A percentile compares a stretch with the other conserved stretches of the same genome.
Conservation (phyloP, 495 filamentous ascomycete genomes). For the Jackrogersella minutella region DNA sequence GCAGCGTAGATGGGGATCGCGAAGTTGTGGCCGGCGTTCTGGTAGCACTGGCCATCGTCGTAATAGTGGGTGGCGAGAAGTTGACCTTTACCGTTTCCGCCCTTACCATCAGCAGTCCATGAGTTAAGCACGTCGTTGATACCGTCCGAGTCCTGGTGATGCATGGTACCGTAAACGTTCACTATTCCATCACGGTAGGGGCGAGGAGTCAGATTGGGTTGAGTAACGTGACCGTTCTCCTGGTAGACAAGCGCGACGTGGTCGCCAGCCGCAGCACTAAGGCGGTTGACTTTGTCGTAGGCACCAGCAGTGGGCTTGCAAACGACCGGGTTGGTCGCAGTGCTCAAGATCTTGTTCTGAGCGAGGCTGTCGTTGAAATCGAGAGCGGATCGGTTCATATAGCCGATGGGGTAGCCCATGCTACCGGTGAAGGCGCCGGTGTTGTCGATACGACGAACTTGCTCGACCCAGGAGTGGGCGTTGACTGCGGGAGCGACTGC, state of each 20-base stretch:
- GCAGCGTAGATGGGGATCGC: conserved; percentile 55
- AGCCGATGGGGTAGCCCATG: conserved; percentile 72
- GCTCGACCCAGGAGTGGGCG: conserved; percentile 84
- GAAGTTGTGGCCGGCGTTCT: conserved; percentile 60
- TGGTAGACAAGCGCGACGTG: conserved; percentile 76
- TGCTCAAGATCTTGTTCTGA: conserved; percentile 53
- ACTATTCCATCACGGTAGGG: conserved; percentile 76
- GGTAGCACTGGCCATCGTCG: conserved; percentile 87
- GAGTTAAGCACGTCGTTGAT: conserved; percentile 71
- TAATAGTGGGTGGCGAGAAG: conserved; percentile 77
- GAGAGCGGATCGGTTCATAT: conserved; percentile 58
- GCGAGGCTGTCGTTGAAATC: conserved; percentile 57
- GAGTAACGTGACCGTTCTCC: conserved; percentile 89
- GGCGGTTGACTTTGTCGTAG: conserved; percentile 63
- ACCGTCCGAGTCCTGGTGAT: conserved; percentile 63
- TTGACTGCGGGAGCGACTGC: conserved; percentile 46
- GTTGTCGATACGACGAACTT: conserved; percentile 70
- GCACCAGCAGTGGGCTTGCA: conserved; percentile 63
- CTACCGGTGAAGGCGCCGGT: conserved; percentile 77
- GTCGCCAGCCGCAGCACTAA: conserved; percentile 72
- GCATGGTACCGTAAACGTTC: conserved; percentile 79
- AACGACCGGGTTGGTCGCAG: conserved; percentile 46
- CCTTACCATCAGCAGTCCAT: conserved; percentile 80
- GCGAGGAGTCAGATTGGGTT: conserved; percentile 66
- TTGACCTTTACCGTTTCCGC: conserved; percentile 75